Evolutionary conservation across 345 rosid genomes (phyloP).

Genomic region (Xanthoceras sorbifolium): DNA sequence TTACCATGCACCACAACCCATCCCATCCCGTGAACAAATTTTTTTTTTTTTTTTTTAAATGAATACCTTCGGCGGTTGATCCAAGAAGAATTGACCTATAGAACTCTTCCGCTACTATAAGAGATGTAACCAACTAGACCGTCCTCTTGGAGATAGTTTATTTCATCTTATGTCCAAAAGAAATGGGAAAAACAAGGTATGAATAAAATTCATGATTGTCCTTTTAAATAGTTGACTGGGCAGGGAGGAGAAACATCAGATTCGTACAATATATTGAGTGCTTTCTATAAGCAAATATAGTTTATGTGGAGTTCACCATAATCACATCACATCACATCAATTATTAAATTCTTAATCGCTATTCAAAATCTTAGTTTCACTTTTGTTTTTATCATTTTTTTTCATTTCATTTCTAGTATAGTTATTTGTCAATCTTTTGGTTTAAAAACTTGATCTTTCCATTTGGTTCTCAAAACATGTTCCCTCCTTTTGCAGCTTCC

Average conservation of each 20-base stretch:
- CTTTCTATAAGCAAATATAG: not conserved
- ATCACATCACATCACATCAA: not conserved
- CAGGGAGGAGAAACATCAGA: not conserved
- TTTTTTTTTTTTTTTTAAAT: too few species aligned
- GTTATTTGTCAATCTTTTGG: not conserved
- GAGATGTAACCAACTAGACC: not conserved
- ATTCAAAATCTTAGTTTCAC: not conserved
- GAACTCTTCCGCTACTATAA: too few species aligned
- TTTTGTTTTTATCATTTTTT: not conserved
- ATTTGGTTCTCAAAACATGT: slow-evolving; percentile 20
- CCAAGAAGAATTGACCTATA: not conserved
- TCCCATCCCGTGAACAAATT: too few species aligned
- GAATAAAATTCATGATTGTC: not conserved
- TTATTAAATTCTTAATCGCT: not conserved
- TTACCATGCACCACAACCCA: too few species aligned
- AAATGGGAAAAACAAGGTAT: not conserved
- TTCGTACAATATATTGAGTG: not conserved
- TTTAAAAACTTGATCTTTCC: not conserved
- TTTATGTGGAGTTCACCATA: not conserved
- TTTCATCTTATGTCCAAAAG: not conserved
- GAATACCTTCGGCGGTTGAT: not conserved
- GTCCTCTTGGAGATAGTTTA: not conserved
- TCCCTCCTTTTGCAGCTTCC: slow-evolving; percentile 61
- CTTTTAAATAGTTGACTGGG: not conserved
- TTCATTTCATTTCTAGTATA: not conserved